Evolutionary conservation across 352 stramenopile genomes (phyloP), one percentile per base, ranked within the genome.

Genomic region (Phytophthora kernoviae): DNA sequence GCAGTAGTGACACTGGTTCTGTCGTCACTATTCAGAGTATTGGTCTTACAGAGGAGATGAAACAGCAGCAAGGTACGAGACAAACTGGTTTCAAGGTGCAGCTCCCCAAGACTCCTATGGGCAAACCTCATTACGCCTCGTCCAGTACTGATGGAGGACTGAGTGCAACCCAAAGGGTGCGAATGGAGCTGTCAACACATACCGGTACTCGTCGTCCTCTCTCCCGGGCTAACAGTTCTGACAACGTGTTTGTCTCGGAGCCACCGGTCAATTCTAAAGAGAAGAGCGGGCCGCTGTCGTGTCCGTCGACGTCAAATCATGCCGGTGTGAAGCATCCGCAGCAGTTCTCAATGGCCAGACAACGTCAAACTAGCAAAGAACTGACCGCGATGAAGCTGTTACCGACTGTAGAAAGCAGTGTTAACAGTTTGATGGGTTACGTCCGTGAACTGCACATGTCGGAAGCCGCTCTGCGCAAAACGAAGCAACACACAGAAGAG

Each of bases 401-500:
- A 42, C 79, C 82, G 1, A 82, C 75, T 8, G 37, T 43, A 10
- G 76, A 72, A 18, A 75, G 70, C 20, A 81, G 72, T 14, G 63
- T 94, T 40, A 81, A 89, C 44, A 87, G 71, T 37, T 50, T 94
- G 10, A 88, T 94, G 61, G 82, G 77, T 11, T 92, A 92, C 50
- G 82, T 94, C 40, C 79, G 74, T 0, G 84, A 94, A 49, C 57
- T 94, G 32, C 74, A 94, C 34, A 50, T 74, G 17, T 94, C 84
- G 2, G 82, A 90, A 51, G 73, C 80, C 15, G 82, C 57, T 46
- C 36, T 91, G 37, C 82, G 82, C 9, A 69, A 74, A 27, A 77
- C 63, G 5, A 78, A 77, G 17, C 73, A 86, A 55, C 62, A 82
- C 37, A 77, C 73, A 10, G 74, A 86, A 22, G 65, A 84, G 2